A percentile compares a stretch with the other conserved stretches of the same genome.
These are phyloP conservation scores for Verticillium klebahnii DNA, from an alignment of 2,329 filamentous ascomycete species.

Conservation along the genomic window DNA sequence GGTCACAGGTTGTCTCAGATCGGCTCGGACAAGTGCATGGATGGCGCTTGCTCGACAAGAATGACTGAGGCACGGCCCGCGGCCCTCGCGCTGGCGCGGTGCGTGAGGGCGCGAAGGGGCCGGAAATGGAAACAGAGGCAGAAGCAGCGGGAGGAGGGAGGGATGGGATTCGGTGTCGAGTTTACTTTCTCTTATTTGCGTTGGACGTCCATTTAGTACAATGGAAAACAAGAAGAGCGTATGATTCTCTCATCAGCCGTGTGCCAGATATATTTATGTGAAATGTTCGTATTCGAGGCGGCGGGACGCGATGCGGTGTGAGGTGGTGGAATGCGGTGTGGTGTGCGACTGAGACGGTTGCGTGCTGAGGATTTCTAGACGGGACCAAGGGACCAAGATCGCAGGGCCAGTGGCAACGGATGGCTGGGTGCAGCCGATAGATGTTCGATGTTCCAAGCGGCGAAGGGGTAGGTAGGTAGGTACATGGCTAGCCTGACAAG, in stretches of 20 bases:
- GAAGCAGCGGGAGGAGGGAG: not conserved
- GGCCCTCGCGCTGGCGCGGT: not conserved
- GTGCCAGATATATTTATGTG: not conserved
- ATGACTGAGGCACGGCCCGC: not conserved
- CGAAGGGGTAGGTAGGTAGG: too few relatives aligned
- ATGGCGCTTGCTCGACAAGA: not conserved
- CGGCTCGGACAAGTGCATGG: not conserved
- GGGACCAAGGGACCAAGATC: not conserved
- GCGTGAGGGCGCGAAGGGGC: not conserved
- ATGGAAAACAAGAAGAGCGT: constrained; percentile 2
- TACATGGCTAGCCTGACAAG: too few relatives aligned
- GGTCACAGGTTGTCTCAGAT: constrained; percentile 5
- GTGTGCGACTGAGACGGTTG: not conserved
- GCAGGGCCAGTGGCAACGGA: not conserved
- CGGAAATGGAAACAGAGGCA: not conserved
- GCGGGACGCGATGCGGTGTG: not conserved
- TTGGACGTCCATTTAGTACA: constrained; percentile 5
- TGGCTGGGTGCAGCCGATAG: not conserved
- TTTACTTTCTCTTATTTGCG: constrained; percentile 3
- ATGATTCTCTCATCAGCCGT: not conserved
- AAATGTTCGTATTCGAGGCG: not conserved
- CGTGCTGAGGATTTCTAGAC: not conserved
- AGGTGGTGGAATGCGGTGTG: not conserved
- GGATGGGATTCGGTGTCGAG: not conserved
- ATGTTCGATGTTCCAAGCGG: not conserved